Evolutionary conservation across 176 grass and related monocot genomes (phyloP), one percentile per base, ranked within the genome.

Genomic region (Hordeum marinum): DNA sequence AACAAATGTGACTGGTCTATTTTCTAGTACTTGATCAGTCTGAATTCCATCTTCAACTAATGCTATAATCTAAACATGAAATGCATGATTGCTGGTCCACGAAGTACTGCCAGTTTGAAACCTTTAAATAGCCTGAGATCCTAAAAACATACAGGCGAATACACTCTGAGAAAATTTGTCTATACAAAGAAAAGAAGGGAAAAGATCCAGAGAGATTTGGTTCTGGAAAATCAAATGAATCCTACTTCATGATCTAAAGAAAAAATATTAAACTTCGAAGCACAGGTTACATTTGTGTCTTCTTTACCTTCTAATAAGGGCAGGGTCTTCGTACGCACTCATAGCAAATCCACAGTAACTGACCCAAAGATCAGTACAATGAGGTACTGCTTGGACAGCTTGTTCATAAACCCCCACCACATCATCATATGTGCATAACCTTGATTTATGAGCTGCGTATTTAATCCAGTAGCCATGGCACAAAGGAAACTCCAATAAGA

Each of bases 381-480:
- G 87, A 41, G 91, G 84, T 77, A 85, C 35, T 69, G 87, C 84
- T 75, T 91, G 86, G 67, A 95, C 42, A 1, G 95, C 93, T 84
- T 90, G 87, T 87, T 95, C 95, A 74, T 91, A 98, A 61, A 90
- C 75, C 77, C 90, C 85, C 78, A 89, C 68, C 11, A 87, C 83
- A 63, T 98, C 83, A 76, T 78, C 64, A 41, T 63, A 80, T 77
- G 72, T 87, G 72, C 89, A 93, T 65, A 98, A 68, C 5, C 72
- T 82, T 82, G 87, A 84, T 88, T 87, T 93, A 76, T 95, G 91
- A 76, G 64, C 79, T 79, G 84, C 89, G 77, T 95, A 98, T 68
- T 93, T 95, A 58, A 92, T 93, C 95, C 95, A 98, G 66, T 91
- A 95, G 73, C 87, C 89, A 60, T 92, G 77, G 80, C 91, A 98